phyloP scores from a whole-genome alignment of 345 rosid genomes.

The Brassica carinata region DNA sequence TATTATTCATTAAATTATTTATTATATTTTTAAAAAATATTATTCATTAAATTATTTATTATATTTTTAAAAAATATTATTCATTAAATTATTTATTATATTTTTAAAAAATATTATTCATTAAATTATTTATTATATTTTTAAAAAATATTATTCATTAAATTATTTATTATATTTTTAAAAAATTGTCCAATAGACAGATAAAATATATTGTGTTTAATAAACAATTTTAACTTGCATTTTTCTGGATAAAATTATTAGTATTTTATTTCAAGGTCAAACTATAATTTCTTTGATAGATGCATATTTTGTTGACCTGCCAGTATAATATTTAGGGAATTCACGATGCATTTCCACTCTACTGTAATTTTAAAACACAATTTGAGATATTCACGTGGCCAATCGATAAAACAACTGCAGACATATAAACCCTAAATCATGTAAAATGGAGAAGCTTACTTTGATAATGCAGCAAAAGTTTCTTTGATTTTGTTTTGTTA shows the following conservation, averaged over 20 bases:
- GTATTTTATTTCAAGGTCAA: neutral
- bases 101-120: too few relatives aligned
- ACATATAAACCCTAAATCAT: neutral
- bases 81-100: too few relatives aligned
- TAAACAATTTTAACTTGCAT: neutral
- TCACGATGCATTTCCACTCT: neutral
- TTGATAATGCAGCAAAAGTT: neutral
- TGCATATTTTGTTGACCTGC: conserved; percentile 1
- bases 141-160: too few relatives aligned
- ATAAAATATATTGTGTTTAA: neutral
- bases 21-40: too few relatives aligned
- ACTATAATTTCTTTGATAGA: neutral
- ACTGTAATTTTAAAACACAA: neutral
- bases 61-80: too few relatives aligned
- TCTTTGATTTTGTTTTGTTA: neutral
- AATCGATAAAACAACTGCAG: neutral
- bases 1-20: too few relatives aligned
- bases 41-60: too few relatives aligned
- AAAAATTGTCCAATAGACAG: neutral
- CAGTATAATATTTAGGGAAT: neutral
- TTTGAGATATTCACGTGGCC: neutral
- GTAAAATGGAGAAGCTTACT: neutral
- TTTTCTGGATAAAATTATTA: neutral
- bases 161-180: too few relatives aligned
- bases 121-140: too few relatives aligned